Evolutionary conservation across 2,329 filamentous ascomycete genomes (phyloP).

Genomic region (Coniosporium tulheliwenetii): DNA sequence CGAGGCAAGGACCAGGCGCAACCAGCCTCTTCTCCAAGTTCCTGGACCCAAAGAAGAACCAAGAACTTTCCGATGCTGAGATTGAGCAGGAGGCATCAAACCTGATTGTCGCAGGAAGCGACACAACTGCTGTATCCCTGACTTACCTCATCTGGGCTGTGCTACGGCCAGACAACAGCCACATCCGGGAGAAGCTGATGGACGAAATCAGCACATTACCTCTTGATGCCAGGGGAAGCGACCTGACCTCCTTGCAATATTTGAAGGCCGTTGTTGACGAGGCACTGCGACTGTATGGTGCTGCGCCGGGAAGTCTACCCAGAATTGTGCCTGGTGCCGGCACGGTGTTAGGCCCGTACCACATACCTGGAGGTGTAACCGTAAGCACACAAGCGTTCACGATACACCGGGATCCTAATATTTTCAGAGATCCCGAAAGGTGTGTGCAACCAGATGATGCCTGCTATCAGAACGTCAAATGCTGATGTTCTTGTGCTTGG

Average conservation of each 20-base stretch:
- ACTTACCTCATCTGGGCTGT: conserved; percentile 16
- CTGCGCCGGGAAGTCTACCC: conserved; percentile 14
- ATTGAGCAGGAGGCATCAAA: conserved; percentile 12
- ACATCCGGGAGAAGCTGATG: conserved; percentile 6
- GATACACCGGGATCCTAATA: conserved; percentile 10
- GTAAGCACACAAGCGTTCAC: conserved; percentile 13
- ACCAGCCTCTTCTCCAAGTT: neutral
- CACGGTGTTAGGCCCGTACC: conserved; percentile 6
- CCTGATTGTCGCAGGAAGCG: conserved; percentile 15
- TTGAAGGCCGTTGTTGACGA: conserved; percentile 14
- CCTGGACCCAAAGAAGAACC: neutral
- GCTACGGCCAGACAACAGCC: conserved; percentile 5
- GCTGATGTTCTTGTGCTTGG: conserved; percentile 4
- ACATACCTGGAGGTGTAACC: conserved; percentile 10
- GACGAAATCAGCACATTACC: conserved; percentile 10
- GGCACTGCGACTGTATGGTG: conserved; percentile 16
- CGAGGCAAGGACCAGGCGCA: neutral
- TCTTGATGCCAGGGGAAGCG: conserved; percentile 7
- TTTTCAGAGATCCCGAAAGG: conserved; percentile 11
- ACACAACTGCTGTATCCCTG: conserved; percentile 16
- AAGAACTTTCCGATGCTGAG: conserved; percentile 7
- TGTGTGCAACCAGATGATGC: conserved; percentile 10
- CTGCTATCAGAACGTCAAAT: conserved; percentile 2
- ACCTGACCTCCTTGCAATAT: conserved; percentile 9
- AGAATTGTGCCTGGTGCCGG: conserved; percentile 12